A percentile compares a stretch with the other conserved stretches of the same genome.
These are phyloP conservation scores for Tetraselmis striata DNA, from an alignment of 139 green algal species.

Conservation along the genomic window DNA sequence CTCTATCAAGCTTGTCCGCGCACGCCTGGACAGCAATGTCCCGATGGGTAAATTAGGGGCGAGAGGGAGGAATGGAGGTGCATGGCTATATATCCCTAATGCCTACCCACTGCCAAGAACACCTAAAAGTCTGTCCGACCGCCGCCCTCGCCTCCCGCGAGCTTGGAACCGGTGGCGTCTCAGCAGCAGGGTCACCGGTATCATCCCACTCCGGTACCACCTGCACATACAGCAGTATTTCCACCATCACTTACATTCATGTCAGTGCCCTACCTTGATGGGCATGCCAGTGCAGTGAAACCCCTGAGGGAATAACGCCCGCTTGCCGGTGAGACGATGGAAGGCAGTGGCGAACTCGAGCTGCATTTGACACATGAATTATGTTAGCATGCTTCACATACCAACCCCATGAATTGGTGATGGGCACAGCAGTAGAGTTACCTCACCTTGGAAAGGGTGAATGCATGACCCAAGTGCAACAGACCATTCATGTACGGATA, in stretches of 20 bases:
- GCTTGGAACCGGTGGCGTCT: no score
- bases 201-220: no score
- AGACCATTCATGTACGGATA: constrained; percentile 99
- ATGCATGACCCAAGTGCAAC: constrained; percentile 96
- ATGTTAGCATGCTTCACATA: background rate
- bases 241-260: no score
- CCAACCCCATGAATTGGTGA: background rate
- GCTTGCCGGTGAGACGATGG: constrained; percentile 81
- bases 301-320: constrained; percentile 91
- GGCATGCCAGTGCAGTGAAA: constrained; percentile 99
- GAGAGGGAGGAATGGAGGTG: no score
- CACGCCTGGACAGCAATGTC: constrained; percentile 53
- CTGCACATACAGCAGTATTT: no score
- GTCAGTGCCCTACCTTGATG: constrained; percentile 83
- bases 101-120: no score
- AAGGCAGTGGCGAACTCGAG: constrained; percentile 95
- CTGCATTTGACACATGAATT: constrained; percentile 44
- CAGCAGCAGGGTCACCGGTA: no score
- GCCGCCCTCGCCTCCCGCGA: no score
- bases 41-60: no score
- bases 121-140: no score
- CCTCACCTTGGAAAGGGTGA: constrained; percentile 95
- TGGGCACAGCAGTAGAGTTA: no score
- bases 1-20: constrained; percentile 84
- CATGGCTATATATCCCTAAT: no score